Percentiles rank a stretch among this genome's conserved stretches.
phyloP scores from a whole-genome alignment of 331 rosid genomes.

The Erythrophleum ivorense region DNA sequence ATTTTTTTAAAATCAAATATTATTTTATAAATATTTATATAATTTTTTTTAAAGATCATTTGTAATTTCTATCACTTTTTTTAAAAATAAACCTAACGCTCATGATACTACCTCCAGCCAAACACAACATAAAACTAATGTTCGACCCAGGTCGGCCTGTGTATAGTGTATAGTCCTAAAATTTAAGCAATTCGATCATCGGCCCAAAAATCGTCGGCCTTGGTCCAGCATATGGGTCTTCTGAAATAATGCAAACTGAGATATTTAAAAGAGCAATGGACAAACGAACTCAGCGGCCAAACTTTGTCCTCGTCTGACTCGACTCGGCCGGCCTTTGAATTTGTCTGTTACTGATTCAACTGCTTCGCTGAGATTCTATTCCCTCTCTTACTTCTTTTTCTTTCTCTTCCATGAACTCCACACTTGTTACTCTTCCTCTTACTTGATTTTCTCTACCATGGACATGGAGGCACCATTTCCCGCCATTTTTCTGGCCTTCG shows the following conservation, averaged over 20 bases:
- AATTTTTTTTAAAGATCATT: no score
- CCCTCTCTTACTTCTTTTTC: neutral
- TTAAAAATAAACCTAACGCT: no score
- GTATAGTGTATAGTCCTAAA: no score
- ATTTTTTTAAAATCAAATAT: no score
- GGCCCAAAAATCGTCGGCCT: no score
- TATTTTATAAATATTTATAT: no score
- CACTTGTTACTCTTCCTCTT: neutral
- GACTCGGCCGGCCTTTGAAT: constrained; percentile 44
- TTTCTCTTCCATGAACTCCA: neutral
- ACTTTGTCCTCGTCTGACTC: neutral
- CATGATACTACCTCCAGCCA: no score
- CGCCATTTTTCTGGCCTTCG: constrained; percentile 48
- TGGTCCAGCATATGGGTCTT: no score
- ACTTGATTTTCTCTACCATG: constrained; percentile 14
- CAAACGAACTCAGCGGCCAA: constrained; percentile 34
- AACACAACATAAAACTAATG: no score
- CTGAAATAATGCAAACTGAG: neutral
- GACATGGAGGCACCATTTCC: constrained; percentile 49
- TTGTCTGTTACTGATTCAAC: constrained; percentile 25
- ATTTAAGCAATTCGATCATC: no score
- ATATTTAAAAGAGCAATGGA: constrained; percentile 1
- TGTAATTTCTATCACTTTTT: no score
- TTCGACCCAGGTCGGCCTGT: no score
- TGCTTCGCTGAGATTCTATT: constrained; percentile 28